These are phyloP conservation scores for Podila minutissima DNA, from an alignment of 192 early-diverging fungal species.

Conservation along the genomic window DNA sequence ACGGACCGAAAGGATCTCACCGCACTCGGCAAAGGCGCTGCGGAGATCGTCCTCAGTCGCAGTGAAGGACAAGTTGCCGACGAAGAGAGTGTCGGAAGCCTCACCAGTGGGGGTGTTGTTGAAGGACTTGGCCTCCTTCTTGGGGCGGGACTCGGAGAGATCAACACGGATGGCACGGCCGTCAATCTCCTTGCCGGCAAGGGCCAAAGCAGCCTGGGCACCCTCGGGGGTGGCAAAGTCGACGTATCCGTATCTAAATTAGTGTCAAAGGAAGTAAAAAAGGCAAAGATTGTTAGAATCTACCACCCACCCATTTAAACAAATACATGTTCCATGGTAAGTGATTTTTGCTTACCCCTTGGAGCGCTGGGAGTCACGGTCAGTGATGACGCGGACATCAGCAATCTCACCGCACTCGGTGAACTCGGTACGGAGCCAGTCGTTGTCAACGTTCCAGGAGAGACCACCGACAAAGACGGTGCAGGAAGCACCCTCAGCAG, in stretches of 20 bases:
- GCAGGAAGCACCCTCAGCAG: conserved; percentile 48
- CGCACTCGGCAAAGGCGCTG: conserved; percentile 69
- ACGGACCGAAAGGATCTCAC: conserved; percentile 69
- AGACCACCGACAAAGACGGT: conserved; percentile 81
- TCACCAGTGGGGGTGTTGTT: conserved; percentile 58
- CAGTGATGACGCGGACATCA: conserved; percentile 80
- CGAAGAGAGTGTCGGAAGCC: conserved; percentile 79
- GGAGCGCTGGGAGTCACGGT: conserved; percentile 74
- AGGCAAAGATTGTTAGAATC: background rate
- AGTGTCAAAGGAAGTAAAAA: background rate
- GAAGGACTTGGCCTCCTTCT: conserved; percentile 43
- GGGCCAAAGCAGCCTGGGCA: conserved; percentile 74
- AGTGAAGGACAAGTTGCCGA: conserved; percentile 81
- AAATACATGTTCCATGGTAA: background rate
- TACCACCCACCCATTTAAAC: background rate
- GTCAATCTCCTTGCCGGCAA: conserved; percentile 79
- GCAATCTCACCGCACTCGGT: conserved; percentile 75
- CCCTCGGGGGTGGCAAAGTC: conserved; percentile 77
- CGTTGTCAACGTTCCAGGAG: conserved; percentile 75
- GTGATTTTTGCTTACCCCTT: conserved; percentile 67
- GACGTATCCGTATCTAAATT: conserved; percentile 84
- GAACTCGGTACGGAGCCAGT: conserved; percentile 70
- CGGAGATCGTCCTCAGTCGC: conserved; percentile 66
- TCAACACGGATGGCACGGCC: conserved; percentile 87
- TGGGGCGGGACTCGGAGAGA: conserved; percentile 64